phyloP scores from a whole-genome alignment of 768 basidiomycete species.

The Rhodotorula toruloides region DNA sequence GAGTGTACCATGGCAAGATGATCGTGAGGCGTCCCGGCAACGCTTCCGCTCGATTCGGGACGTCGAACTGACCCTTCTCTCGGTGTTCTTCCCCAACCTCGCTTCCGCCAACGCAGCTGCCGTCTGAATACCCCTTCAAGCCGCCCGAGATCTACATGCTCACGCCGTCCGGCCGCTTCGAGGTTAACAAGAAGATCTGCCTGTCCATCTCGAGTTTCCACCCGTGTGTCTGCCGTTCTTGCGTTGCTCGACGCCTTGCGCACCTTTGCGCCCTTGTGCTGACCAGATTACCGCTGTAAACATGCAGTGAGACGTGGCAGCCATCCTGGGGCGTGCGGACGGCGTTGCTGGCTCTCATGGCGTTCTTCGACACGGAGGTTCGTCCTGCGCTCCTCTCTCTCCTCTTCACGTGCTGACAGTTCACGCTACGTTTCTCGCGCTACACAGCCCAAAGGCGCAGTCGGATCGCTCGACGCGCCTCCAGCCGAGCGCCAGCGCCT shows the following conservation, averaged over 20 bases:
- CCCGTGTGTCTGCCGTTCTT: constrained; percentile 46
- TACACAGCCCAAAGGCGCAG: constrained; percentile 30
- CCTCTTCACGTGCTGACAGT: background rate
- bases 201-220: constrained; percentile 49
- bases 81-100: background rate
- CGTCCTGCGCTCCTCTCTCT: background rate
- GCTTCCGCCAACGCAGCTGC: constrained; percentile 54
- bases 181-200: constrained; percentile 85
- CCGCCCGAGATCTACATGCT: constrained; percentile 94
- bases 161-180: constrained; percentile 94
- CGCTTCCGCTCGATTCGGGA: background rate
- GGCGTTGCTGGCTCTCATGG: constrained; percentile 49
- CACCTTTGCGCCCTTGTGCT: constrained; percentile 46
- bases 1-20: constrained; percentile 84
- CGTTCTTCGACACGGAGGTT: constrained; percentile 48
- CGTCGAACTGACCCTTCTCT: background rate
- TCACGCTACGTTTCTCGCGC: background rate
- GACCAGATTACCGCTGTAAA: too few species aligned
- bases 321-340: constrained; percentile 98
- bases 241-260: background rate
- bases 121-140: constrained; percentile 92
- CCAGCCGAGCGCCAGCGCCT: constrained; percentile 28
- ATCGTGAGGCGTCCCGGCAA: constrained; percentile 6
- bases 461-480: constrained; percentile 34
- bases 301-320: constrained; percentile 89